Evolutionary conservation across 2,329 filamentous ascomycete species (phyloP), one percentile per base, ranked within the genome.

Genomic region (Scedosporium apiospermum): DNA sequence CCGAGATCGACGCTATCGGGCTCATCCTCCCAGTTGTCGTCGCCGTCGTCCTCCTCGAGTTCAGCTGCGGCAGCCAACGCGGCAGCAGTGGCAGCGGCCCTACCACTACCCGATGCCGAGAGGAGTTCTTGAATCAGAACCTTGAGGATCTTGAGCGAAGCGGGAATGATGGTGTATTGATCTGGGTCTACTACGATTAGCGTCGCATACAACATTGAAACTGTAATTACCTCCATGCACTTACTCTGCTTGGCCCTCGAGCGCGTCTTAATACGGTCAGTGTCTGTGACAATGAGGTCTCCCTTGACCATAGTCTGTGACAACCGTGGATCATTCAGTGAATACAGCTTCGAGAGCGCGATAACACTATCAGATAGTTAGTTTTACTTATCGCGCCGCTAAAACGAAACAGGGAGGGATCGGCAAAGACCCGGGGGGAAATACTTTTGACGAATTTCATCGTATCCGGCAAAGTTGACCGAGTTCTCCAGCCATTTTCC

Each of bases 401-500:
- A 16, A n/a, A n/a, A 49, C 78, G 75, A 58, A 65, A 60, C 53
- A 27, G 62, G 62, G 16, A 59, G 41, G 18, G 38, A 7, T 26
- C 5, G 46, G 18, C 30, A 26, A 0, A n/a, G 18, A 34, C 18
- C 23, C 1, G 6, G 23, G 2, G 16, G 38, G n/a, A 79, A 87
- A 74, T 79, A 93, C 90, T 98, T 99, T 74, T 97, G 91, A 68
- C 93, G 86, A 68, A 98, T 98, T 74, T 97, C 93, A 69, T 98
- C 93, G 69, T 97, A 99, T 12, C 95, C 95, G n/a, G 92, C 92
- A 76, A 99, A 99, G 74, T 89, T 96, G 74, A 96, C 85, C 3
- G 92, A 96, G 75, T 98, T 96, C 77, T 98, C 95, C 1, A 99
- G 80, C 95, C 95, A 99, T 76, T 98, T 97, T 75, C 87, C 83